Base-by-base conservation (phyloP, 164 flowering plant species). In the Aristolochia contorta region DNA sequence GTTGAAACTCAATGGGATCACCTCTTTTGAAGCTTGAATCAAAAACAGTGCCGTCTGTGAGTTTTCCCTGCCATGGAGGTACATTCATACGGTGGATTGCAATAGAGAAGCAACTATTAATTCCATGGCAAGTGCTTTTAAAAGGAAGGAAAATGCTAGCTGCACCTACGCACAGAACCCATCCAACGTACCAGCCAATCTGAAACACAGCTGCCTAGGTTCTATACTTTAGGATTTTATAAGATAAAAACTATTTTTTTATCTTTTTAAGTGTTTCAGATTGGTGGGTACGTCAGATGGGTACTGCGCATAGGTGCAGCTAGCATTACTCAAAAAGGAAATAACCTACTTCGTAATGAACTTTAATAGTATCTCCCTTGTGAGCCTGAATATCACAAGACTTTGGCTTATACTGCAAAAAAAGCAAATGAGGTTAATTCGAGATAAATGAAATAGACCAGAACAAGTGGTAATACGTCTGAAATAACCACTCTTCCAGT, bases 21-120 rank as follows among this genome's bases (percentile, higher is more conserved):
- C 86, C 91, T 76, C 99, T 85, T 63, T 94, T 97, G 74, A 78
- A 91, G 71, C 99, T 94, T 60, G 99, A 94, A 65, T 94, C 99
- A 61, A 94, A 94, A 41, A 94, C 96, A 63, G 96, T 91, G 73
- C 97, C 99, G 84, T 94, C 97, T 0, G 96, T 87, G 63, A 94
- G 96, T 68, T 73, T 79, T 51, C 99, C 99, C 99, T 94, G 91
- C 63, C 21, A 62, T 32, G 45, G 45, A 19, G 43, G 43, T 15
- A 7, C 41, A 30, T 4, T 0, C 0, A 55, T 23, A 25, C 3
- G 58, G n/a, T n/a, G 18, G 20, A 14, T 13, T 12, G 32, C 12
- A 56, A 56, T 16, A 37, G 19, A 1, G 21, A 56, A 23, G 19
- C 4, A 16, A 30, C 15, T n/a, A 32, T 12, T 56, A 12, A 30